Conservation (phyloP, 2,329 filamentous ascomycete species). For the Fusarium sp. region DNA sequence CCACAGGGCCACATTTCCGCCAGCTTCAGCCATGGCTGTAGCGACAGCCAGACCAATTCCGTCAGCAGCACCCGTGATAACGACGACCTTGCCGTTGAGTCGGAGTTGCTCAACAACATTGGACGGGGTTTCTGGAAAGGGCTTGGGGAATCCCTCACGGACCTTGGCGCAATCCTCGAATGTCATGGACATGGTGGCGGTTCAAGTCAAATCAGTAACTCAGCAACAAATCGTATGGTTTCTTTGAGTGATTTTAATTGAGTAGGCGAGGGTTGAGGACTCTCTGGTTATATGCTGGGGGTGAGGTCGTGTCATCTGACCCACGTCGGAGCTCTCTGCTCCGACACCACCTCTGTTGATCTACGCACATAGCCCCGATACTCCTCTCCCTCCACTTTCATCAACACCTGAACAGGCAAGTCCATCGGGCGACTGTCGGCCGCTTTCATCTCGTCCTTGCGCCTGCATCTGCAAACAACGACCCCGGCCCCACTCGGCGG, state of each 20-base stretch:
- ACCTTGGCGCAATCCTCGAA: constrained; percentile 35
- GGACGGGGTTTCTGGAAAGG: constrained; percentile 29
- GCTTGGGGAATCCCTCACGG: constrained; percentile 41
- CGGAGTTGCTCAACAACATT: constrained; percentile 60
- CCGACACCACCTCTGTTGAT: background rate
- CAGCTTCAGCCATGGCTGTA: constrained; percentile 60
- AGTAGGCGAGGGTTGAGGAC: background rate
- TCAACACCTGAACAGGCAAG: background rate
- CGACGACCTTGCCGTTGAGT: constrained; percentile 55
- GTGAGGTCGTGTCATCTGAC: background rate
- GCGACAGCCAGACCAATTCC: constrained; percentile 59
- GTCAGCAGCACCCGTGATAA: constrained; percentile 59
- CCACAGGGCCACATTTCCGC: constrained; percentile 53
- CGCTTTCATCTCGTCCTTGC: background rate
- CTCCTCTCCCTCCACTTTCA: background rate
- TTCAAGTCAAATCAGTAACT: background rate
- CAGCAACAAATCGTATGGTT: too few relatives aligned
- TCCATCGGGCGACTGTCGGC: background rate
- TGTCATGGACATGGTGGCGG: constrained; percentile 45
- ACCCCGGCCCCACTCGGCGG: background rate
- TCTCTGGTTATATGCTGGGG: background rate
- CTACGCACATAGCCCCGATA: background rate
- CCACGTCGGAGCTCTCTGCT: background rate
- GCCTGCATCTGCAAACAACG: too few relatives aligned
- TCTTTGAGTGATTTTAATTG: background rate